phyloP scores from a whole-genome alignment of 1,139 yeast genomes.

The Yamadazyma sp. region DNA sequence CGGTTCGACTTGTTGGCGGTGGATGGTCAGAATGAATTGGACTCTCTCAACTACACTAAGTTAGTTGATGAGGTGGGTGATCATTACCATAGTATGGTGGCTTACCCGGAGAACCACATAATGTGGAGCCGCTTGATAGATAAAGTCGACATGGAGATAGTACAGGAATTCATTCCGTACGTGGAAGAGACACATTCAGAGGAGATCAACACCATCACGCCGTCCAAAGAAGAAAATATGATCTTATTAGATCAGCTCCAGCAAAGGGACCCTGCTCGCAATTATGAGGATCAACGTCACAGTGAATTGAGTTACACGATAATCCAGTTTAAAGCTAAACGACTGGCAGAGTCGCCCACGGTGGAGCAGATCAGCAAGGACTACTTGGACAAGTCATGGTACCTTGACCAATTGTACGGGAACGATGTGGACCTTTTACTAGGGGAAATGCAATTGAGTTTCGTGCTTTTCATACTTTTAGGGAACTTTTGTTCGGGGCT shows the following conservation, averaged over 20 bases:
- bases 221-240: slow-evolving; percentile 31
- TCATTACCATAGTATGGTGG: slow-evolving; percentile 22
- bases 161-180: slow-evolving; percentile 23
- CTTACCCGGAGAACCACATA: slow-evolving; percentile 21
- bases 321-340: slow-evolving; percentile 19
- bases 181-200: slow-evolving; percentile 7
- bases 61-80: slow-evolving; percentile 19
- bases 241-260: slow-evolving; percentile 20
- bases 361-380: slow-evolving; percentile 19
- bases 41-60: slow-evolving; percentile 23
- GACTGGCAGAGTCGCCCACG: slow-evolving; percentile 4
- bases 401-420: slow-evolving; percentile 21
- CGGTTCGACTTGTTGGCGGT: slow-evolving; percentile 23
- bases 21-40: slow-evolving; percentile 19
- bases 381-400: slow-evolving; percentile 31
- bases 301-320: slow-evolving; percentile 26
- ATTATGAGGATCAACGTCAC: slow-evolving; percentile 10
- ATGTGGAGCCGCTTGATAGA: slow-evolving; percentile 20
- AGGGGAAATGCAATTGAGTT: slow-evolving; percentile 29
- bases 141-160: slow-evolving; percentile 21
- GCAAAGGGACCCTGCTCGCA: slow-evolving; percentile 11
- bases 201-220: slow-evolving; percentile 24
- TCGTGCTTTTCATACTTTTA: slow-evolving; percentile 24
- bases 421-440: slow-evolving; percentile 21
- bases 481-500: slow-evolving; percentile 33